phyloP scores from a whole-genome alignment of 169 alveolate species.

The Toxoplasma gondii region DNA sequence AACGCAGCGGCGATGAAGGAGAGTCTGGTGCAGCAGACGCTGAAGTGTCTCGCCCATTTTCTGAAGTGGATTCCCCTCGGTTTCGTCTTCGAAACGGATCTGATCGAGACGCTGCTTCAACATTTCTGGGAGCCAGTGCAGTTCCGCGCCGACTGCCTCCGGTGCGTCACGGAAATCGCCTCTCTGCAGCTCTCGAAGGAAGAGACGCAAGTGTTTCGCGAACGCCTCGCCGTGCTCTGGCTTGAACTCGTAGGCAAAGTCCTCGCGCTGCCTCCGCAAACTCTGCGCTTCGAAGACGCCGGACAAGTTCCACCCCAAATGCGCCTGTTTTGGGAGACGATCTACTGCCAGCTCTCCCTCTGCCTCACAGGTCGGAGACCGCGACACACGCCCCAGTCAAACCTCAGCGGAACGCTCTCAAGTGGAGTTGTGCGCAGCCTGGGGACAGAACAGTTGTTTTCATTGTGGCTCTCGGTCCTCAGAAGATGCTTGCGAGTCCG shows the following conservation, averaged over 20 bases:
- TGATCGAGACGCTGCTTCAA: conserved; percentile 83
- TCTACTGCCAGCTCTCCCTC: conserved; percentile 63
- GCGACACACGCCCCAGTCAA: neutral
- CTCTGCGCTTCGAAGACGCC: conserved; percentile 83
- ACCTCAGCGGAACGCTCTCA: neutral
- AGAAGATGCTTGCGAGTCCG: too few species aligned
- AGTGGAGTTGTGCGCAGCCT: neutral
- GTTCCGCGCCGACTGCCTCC: conserved; percentile 90
- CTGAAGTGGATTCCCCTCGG: conserved; percentile 96
- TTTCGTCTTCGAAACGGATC: conserved; percentile 89
- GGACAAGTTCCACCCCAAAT: conserved; percentile 72
- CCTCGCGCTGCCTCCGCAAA: conserved; percentile 79
- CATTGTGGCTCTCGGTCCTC: too few species aligned
- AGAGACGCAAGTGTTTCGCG: conserved; percentile 77
- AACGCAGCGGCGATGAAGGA: conserved; percentile 84
- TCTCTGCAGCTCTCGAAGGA: conserved; percentile 78
- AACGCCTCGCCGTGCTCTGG: conserved; percentile 82
- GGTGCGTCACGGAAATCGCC: conserved; percentile 93
- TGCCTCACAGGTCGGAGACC: conserved; percentile 65
- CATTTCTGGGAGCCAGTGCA: conserved; percentile 90
- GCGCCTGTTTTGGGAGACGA: conserved; percentile 70
- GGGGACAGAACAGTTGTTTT: too few species aligned
- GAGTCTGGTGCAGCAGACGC: conserved; percentile 88
- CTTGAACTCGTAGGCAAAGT: conserved; percentile 79
- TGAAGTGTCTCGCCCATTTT: conserved; percentile 92